Base-by-base conservation (phyloP, 192 early-diverging fungal genomes). In the Phlyctochytrium bullatum region DNA sequence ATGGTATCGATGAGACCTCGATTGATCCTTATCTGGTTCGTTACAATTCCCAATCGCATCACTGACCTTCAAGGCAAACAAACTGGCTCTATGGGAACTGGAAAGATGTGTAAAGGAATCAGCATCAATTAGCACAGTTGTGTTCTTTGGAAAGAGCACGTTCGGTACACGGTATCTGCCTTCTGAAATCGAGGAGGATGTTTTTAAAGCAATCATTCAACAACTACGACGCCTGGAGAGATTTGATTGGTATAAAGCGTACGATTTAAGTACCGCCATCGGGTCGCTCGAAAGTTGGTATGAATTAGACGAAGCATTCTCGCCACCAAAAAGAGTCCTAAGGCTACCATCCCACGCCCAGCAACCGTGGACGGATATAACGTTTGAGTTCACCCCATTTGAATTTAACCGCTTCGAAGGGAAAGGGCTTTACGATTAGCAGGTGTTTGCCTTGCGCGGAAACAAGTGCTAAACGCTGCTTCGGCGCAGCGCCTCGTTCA, bases 401-500 rank as follows among this genome's bases (percentile, higher is more conserved):
- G 6, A 66, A 66, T 28, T 27, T 66, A 6, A 14, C 14, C 1
- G 33, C 52, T n/a, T 36, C 56, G 4, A 2, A 36, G 54, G 53
- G 30, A 67, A 33, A 57, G 14, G 32, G 17, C 62, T 12, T 16
- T 69, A 17, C 35, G 52, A 62, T 14, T 24, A 0, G 4, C 61
- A 16, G 67, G 51, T 17, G 61, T 69, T n/a, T 27, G 51, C 30
- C 33, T 69, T n/a, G 67, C 59, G 17, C 59, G 67, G 3, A 61
- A 54, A n/a, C 58, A 47, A 50, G 27, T 69, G 14, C 24, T 69
- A 1, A 47, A 62, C 31, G 40, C 67, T 28, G 16, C 67, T 33
- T 62, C 67, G 10, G 67, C 62, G 35, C 67, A 69, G 60, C 16
- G 51, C 25, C 52, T 61, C 17, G 60, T 69, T 24, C 67, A 69